These are phyloP conservation scores for Myxozyma kluyveri DNA, from an alignment of 805 yeast genomes.

Conservation along the genomic window DNA sequence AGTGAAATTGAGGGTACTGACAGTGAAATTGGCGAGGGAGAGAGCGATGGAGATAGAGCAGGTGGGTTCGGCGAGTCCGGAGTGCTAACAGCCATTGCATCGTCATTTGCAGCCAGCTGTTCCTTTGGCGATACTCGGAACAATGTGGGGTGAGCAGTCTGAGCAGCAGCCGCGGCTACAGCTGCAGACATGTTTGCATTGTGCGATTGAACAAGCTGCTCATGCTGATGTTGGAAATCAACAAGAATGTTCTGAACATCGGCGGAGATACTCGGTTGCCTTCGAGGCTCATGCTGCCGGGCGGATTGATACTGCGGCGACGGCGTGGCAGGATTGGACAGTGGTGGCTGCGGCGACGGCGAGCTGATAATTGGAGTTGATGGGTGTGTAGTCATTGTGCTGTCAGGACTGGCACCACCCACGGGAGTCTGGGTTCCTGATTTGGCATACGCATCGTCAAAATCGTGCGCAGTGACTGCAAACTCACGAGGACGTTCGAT, in stretches of 20 bases:
- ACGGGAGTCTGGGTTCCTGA: too few species aligned
- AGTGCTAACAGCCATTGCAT: not conserved
- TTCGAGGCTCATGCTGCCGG: not conserved
- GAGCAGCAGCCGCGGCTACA: not conserved
- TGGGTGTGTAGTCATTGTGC: not conserved
- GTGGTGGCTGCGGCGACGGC: not conserved
- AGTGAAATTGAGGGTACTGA: not conserved
- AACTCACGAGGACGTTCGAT: not conserved
- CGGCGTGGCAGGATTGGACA: not conserved
- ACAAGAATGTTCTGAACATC: not conserved
- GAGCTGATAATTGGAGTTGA: not conserved
- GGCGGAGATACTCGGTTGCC: not conserved
- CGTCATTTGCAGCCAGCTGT: not conserved
- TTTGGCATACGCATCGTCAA: too few species aligned
- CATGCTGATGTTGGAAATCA: not conserved
- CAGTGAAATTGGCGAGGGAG: conserved; percentile 15
- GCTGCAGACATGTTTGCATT: not conserved
- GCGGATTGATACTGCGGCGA: not conserved
- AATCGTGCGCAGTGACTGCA: not conserved
- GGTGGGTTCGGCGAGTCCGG: conserved; percentile 2
- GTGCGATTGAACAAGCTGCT: not conserved
- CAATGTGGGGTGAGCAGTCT: not conserved
- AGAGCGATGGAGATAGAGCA: conserved; percentile 3
- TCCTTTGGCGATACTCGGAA: not conserved
- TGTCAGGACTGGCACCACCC: not conserved